Evolutionary conservation across 1,139 yeast species (phyloP).

Genomic region (Candida tetrigidarum): DNA sequence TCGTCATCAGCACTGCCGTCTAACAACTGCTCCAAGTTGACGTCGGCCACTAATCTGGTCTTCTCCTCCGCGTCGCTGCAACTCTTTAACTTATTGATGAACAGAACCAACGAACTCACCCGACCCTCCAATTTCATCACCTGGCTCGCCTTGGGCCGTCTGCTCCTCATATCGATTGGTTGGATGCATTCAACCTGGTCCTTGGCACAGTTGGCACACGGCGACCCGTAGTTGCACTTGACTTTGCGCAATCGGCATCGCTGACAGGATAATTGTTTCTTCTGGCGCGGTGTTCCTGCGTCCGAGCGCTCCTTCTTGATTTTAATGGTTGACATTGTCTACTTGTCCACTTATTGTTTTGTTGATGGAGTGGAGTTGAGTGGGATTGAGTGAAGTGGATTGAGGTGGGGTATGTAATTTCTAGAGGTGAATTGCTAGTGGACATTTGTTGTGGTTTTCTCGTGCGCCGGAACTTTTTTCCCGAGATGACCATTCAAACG

Average conservation of each 20-base stretch:
- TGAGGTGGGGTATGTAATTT: too few species aligned
- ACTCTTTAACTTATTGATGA: constrained; percentile 29
- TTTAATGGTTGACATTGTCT: neutral
- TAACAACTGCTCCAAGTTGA: neutral
- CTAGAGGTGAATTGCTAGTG: neutral
- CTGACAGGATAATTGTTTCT: constrained; percentile 38
- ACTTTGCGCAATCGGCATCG: constrained; percentile 57
- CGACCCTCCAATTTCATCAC: constrained; percentile 42
- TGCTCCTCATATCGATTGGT: constrained; percentile 55
- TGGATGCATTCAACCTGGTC: constrained; percentile 52
- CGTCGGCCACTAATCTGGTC: neutral
- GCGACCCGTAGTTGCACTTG: constrained; percentile 54
- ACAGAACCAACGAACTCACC: constrained; percentile 26
- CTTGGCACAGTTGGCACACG: constrained; percentile 54
- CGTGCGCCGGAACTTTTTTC: constrained; percentile 3
- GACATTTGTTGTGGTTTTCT: constrained; percentile 1
- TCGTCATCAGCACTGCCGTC: neutral
- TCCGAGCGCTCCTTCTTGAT: neutral
- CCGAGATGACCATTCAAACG: too few species aligned
- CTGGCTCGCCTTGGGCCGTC: constrained; percentile 54
- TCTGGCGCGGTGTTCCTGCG: neutral
- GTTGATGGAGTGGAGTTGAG: neutral
- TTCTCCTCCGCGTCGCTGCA: constrained; percentile 23
- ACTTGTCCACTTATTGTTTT: too few species aligned
- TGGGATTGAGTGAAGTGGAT: neutral